These are phyloP conservation scores for Marsdenia floribunda DNA, from an alignment of 257 asterid genomes.

Conservation along the genomic window DNA sequence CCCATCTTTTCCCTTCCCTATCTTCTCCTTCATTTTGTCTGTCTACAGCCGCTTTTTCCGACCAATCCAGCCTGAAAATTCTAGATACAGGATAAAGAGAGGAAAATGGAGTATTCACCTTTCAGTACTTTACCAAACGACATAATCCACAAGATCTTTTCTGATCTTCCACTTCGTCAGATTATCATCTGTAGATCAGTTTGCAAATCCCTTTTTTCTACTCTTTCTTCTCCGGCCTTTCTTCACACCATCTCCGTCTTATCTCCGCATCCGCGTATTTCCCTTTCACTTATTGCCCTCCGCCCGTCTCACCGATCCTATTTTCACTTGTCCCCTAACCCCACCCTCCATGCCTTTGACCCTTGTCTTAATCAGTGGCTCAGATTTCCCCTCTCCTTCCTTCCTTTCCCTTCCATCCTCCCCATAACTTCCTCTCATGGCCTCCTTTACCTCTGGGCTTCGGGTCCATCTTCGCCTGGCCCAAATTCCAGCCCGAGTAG, in stretches of 20 bases:
- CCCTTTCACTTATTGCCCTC: constrained; percentile 61
- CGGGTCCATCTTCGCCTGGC: not conserved
- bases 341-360: constrained; percentile 63
- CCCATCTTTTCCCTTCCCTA: not conserved
- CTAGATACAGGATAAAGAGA: no score
- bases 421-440: constrained; percentile 84
- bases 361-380: constrained; percentile 65
- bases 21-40: not conserved
- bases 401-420: constrained; percentile 74
- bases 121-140: constrained; percentile 74
- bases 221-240: constrained; percentile 72
- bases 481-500: not conserved
- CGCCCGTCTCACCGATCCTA: constrained; percentile 58
- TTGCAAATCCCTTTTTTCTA: constrained; percentile 50
- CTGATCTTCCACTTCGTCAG: constrained; percentile 66
- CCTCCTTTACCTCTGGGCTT: constrained; percentile 84
- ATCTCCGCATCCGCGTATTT: constrained; percentile 38
- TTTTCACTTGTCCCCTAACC: constrained; percentile 23
- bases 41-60: not conserved
- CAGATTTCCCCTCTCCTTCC: constrained; percentile 71
- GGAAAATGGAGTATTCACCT: constrained; percentile 69
- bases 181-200: constrained; percentile 65
- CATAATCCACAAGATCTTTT: constrained; percentile 73
- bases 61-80: not conserved
- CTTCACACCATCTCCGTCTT: constrained; percentile 54